Evolutionary conservation across 495 filamentous ascomycete species (phyloP).

Genomic region (Entonaema liquescens): DNA sequence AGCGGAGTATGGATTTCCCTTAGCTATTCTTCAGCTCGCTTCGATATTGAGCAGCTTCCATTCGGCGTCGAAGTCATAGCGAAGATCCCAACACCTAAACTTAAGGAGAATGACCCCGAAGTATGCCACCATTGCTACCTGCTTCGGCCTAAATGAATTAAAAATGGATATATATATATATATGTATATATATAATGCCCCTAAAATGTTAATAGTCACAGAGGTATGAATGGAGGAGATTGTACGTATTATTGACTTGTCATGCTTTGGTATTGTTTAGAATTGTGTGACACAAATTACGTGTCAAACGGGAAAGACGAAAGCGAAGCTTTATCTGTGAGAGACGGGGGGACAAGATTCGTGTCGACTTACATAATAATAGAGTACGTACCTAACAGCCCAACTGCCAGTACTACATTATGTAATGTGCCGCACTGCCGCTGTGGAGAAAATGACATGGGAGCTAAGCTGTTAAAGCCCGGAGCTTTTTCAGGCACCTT

Average conservation of each 20-base stretch:
- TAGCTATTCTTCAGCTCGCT: slow-evolving; percentile 51
- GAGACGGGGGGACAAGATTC: background rate
- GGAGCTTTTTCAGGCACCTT: slow-evolving; percentile 27
- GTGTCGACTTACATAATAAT: no score
- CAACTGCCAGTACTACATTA: no score
- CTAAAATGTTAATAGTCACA: background rate
- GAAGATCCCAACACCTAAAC: slow-evolving; percentile 48
- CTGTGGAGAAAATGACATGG: background rate
- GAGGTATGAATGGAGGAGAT: background rate
- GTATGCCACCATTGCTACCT: slow-evolving; percentile 51
- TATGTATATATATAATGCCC: background rate
- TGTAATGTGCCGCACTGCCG: background rate
- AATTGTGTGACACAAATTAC: background rate
- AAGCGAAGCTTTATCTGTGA: background rate
- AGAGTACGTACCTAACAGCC: no score
- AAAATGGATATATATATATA: background rate
- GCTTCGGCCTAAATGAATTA: slow-evolving; percentile 41
- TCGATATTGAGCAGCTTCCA: slow-evolving; percentile 40
- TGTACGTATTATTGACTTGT: background rate
- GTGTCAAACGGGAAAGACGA: background rate
- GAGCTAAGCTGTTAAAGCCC: background rate
- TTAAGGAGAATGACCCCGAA: slow-evolving; percentile 48
- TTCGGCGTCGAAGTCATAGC: slow-evolving; percentile 48
- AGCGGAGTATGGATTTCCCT: slow-evolving; percentile 53
- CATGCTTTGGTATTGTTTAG: background rate